Percentiles rank a stretch among this genome's conserved stretches.
Evolutionary conservation across 352 stramenopile species (phyloP).

Genomic region (Pythium diclinum): DNA sequence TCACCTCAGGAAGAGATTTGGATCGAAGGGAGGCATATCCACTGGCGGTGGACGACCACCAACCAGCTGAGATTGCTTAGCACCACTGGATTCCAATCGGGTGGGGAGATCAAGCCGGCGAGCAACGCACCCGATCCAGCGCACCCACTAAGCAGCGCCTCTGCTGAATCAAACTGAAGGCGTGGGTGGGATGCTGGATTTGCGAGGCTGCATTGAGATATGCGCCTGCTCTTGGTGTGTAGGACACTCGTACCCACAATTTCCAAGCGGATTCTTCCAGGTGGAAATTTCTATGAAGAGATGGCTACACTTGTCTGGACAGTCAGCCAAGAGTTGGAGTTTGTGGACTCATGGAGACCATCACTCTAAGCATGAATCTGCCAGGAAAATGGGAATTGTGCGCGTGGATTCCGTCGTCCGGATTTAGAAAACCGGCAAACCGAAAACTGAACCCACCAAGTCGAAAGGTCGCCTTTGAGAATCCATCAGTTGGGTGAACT

Average conservation of each 20-base stretch:
- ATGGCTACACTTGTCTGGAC: slow-evolving; percentile 1
- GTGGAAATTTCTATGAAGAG: background rate
- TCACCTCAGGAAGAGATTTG: too few species aligned
- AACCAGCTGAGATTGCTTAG: background rate
- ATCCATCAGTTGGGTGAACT: background rate
- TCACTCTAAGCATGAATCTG: background rate
- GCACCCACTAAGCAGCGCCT: background rate
- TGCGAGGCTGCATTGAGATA: background rate
- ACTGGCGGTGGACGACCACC: too few species aligned
- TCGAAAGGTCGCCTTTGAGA: background rate
- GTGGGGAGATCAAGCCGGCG: background rate
- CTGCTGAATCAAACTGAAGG: background rate
- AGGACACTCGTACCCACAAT: background rate
- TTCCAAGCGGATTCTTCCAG: background rate
- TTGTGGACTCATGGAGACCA: background rate
- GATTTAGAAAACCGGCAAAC: background rate
- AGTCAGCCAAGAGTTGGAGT: background rate
- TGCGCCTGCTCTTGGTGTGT: background rate
- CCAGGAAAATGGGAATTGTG: background rate
- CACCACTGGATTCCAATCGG: background rate
- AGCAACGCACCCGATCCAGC: background rate
- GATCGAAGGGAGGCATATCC: too few species aligned
- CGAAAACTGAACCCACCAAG: background rate
- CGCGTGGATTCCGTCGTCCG: background rate
- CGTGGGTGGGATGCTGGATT: too few species aligned